Percentiles rank a stretch among this genome's conserved stretches.
Evolutionary conservation across 2,329 filamentous ascomycete species (phyloP).

Genomic region (Capronia epimyces): DNA sequence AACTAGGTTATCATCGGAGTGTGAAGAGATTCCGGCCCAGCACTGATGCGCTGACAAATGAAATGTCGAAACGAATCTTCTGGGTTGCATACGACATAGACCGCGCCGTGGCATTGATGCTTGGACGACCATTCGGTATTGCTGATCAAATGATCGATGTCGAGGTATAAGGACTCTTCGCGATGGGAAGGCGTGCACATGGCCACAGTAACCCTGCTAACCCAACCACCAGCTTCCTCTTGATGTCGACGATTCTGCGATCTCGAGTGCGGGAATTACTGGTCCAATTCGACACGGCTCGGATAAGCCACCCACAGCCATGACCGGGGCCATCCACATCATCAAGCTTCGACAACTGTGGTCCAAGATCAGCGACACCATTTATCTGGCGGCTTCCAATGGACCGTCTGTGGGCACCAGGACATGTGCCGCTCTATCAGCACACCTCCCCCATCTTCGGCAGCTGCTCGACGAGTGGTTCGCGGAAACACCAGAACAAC

Average conservation of each 20-base stretch:
- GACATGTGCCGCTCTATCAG: background rate
- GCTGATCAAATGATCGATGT: conserved; percentile 31
- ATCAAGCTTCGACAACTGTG: conserved; percentile 18
- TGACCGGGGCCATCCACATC: conserved; percentile 16
- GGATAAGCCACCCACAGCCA: conserved; percentile 11
- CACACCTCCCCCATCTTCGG: background rate
- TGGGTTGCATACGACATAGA: conserved; percentile 29
- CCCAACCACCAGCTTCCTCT: conserved; percentile 29
- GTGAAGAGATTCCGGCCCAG: conserved; percentile 7
- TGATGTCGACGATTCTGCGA: conserved; percentile 33
- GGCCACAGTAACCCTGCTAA: too few relatives aligned
- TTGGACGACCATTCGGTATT: conserved; percentile 32
- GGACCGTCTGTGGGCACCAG: too few relatives aligned
- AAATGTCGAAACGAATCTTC: conserved; percentile 31
- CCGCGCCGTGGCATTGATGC: conserved; percentile 29
- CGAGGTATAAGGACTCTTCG: conserved; percentile 22
- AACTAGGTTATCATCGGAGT: conserved; percentile 34
- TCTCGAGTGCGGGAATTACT: conserved; percentile 26
- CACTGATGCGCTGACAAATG: conserved; percentile 15
- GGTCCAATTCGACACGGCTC: conserved; percentile 20
- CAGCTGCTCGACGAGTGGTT: conserved; percentile 6
- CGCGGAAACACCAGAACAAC: background rate
- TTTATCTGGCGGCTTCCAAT: conserved; percentile 1
- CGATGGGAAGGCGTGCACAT: background rate
- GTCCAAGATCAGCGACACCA: conserved; percentile 13